Evolutionary conservation across 140 eudicot genomes (phyloP).

Genomic region (Stevia rebaudiana): DNA sequence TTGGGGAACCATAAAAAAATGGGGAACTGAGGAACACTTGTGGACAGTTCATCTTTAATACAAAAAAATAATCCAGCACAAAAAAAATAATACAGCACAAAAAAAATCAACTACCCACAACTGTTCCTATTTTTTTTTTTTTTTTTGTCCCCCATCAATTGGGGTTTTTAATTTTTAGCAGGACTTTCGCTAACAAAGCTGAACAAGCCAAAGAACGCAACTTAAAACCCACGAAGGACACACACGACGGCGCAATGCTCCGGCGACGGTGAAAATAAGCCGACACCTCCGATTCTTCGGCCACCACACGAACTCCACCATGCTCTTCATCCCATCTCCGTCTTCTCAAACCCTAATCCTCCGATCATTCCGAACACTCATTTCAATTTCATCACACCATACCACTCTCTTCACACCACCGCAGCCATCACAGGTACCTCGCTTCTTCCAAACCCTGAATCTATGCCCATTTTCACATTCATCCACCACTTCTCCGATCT

Average conservation of each 20-base stretch:
- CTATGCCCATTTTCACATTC: conserved; percentile 13
- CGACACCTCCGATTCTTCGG: conserved; percentile 13
- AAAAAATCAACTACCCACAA: too few relatives aligned
- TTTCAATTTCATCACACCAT: conserved; percentile 26
- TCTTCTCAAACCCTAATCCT: conserved; percentile 26
- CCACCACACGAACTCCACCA: conserved; percentile 26
- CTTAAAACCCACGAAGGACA: conserved; percentile 10
- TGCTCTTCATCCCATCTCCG: conserved; percentile 22
- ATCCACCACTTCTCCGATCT: conserved; percentile 9
- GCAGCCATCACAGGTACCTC: not conserved
- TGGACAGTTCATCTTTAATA: too few relatives aligned
- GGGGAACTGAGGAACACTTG: too few relatives aligned
- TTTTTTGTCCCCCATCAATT: too few relatives aligned
- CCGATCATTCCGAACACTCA: conserved; percentile 22
- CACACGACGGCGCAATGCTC: conserved; percentile 18
- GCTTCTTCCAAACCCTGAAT: conserved; percentile 19
- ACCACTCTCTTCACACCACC: conserved; percentile 28
- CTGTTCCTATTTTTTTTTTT: too few relatives aligned
- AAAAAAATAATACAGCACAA: too few relatives aligned
- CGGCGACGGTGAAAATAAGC: conserved; percentile 25
- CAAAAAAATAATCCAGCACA: too few relatives aligned
- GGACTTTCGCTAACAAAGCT: not conserved
- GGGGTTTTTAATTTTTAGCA: too few relatives aligned
- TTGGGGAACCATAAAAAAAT: too few relatives aligned
- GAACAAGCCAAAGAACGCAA: not conserved